These are phyloP conservation scores for Garcia nutans DNA, from an alignment of 345 rosid species.

Conservation along the genomic window DNA sequence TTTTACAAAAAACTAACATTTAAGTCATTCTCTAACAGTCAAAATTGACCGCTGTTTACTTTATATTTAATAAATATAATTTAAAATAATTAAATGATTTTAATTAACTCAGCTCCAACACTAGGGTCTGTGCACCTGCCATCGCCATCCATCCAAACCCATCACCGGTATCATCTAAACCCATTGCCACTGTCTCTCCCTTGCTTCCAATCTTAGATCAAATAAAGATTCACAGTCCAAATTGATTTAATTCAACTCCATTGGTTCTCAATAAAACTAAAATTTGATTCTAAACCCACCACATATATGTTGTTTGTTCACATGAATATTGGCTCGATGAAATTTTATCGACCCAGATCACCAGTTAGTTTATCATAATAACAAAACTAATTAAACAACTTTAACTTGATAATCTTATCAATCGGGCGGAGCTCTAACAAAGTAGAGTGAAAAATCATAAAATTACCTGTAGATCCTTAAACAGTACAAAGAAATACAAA, in stretches of 20 bases:
- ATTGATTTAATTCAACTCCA: constrained; percentile 2
- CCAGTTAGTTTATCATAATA: neutral
- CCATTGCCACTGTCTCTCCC: too few relatives aligned
- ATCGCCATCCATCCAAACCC: too few relatives aligned
- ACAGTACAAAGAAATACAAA: constrained; percentile 42
- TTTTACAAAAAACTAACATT: too few relatives aligned
- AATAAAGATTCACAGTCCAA: constrained; percentile 4
- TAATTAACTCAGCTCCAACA: too few relatives aligned
- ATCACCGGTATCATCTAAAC: too few relatives aligned
- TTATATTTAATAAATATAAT: too few relatives aligned
- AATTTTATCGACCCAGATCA: constrained; percentile 19
- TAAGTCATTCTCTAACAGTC: too few relatives aligned
- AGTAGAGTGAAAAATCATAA: neutral
- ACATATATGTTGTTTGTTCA: neutral
- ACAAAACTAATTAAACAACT: neutral
- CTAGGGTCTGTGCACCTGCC: too few relatives aligned
- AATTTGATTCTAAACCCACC: neutral
- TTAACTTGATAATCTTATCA: constrained; percentile 18
- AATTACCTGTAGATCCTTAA: too few relatives aligned
- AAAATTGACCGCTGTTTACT: too few relatives aligned
- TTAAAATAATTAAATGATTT: too few relatives aligned
- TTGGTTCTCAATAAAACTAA: neutral
- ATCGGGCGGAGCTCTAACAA: constrained; percentile 14
- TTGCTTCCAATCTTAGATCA: neutral
- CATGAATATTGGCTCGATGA: neutral